Base-by-base conservation (phyloP, 208 protist genomes). In the Trypanosoma scelopori region DNA sequence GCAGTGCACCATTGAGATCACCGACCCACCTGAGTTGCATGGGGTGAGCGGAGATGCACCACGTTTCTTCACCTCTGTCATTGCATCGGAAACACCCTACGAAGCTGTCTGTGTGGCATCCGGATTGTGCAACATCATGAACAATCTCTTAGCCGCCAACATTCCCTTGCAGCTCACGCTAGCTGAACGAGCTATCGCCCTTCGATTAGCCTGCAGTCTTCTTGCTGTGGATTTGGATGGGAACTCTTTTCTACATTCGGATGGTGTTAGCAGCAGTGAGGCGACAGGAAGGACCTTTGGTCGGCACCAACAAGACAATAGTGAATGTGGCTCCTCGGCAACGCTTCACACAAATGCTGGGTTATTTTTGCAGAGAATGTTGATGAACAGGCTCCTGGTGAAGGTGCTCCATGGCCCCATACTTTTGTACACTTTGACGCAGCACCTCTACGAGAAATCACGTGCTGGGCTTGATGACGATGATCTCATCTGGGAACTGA, bases 131-230 rank as follows among this genome's bases (percentile, higher is more conserved):
- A 37, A 48, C n/a, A 55, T 71, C 27, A 67, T 76, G 35, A 58
- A 13, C 32, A 37, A 18, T 3, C 27, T 76, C 20, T 59, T 76
- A 22, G 9, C 27, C 28, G 11, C 16, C 28, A 55, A 57, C 39
- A 12, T 70, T 28, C 41, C 56, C 5, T 27, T 70, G 20, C 51
- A 69, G 20, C 47, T 56, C 18, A 76, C 62, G 25, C 43, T 65
- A 32, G 6, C 13, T 20, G 56, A 67, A 42, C 35, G 63, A 12
- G 37, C 15, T 58, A 30, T 62, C 32, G 5, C 70, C 3, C 37
- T 71, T 37, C 71, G 71, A 42, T 37, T 76, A 13, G 56, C 58
- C 3, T 76, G 71, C 37, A 59, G 65, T 46, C 57, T 69, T 41
- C 56, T 76, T 50, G 22, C 63, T 39, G 45, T 62, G 22, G 48